These are phyloP conservation scores for Ganoderma leucocontextum DNA, from an alignment of 1,284 basidiomycete species.

Conservation along the genomic window DNA sequence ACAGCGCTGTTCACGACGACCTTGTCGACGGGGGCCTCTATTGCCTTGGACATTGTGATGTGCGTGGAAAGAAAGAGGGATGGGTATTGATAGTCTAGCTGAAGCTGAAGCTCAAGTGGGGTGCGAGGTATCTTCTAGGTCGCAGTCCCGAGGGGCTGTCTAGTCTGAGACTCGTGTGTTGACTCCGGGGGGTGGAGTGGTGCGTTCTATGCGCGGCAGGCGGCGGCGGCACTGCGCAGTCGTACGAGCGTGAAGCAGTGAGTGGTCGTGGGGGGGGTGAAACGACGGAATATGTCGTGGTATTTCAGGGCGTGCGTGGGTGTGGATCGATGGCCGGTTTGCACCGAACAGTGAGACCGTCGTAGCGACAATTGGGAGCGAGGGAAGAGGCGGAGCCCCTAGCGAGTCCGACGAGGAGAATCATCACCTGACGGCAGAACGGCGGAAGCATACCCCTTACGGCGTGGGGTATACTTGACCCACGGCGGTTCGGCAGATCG, in stretches of 20 bases:
- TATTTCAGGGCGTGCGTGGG: conserved; percentile 26
- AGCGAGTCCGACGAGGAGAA: conserved; percentile 3
- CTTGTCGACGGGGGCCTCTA: conserved; percentile 25
- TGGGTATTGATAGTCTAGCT: conserved; percentile 21
- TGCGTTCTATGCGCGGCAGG: conserved; percentile 12
- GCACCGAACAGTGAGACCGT: conserved; percentile 29
- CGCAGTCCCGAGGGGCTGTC: conserved; percentile 9
- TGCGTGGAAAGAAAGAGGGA: neutral
- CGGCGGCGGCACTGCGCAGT: conserved; percentile 1
- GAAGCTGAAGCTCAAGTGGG: neutral
- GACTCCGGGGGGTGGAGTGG: neutral
- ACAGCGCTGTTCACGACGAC: conserved; percentile 25
- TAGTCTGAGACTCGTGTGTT: conserved; percentile 1
- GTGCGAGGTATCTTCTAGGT: conserved; percentile 22
- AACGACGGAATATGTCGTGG: conserved; percentile 21
- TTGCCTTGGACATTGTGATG: conserved; percentile 26
- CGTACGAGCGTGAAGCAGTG: conserved; percentile 22
- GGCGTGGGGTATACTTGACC: conserved; percentile 6
- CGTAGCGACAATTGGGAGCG: conserved; percentile 7
- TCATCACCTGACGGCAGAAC: conserved; percentile 27
- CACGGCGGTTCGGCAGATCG: neutral
- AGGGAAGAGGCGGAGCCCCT: conserved; percentile 26
- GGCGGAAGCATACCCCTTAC: conserved; percentile 19
- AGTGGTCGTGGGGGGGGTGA: conserved; percentile 4
- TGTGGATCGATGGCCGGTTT: conserved; percentile 20